Percentiles rank a stretch among this genome's conserved stretches.
Conservation (phyloP, 441 rosid genomes). For the Sinapis alba region DNA sequence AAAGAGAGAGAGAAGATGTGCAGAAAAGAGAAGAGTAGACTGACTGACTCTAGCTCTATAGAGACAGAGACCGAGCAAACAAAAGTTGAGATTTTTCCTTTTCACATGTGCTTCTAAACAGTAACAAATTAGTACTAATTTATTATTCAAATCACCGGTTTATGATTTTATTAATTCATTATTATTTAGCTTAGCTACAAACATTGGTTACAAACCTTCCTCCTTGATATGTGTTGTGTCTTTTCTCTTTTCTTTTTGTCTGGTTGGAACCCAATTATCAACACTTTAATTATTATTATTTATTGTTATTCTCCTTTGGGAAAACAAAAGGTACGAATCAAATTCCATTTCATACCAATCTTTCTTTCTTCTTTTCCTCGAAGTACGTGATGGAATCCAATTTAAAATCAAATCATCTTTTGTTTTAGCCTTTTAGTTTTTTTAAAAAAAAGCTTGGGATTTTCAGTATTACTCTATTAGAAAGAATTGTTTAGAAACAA, state of each 20-base stretch:
- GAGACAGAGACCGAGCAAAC: conserved; percentile 11
- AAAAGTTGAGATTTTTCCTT: conserved; percentile 14
- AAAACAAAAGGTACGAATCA: conserved; percentile 36
- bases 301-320: conserved; percentile 1
- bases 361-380: conserved; percentile 25
- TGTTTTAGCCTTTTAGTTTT: background rate
- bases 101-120: conserved; percentile 34
- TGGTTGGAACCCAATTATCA: conserved; percentile 33
- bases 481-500: background rate
- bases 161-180: background rate
- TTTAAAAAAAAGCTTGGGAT: background rate
- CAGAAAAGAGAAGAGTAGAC: conserved; percentile 24
- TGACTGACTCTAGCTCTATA: background rate
- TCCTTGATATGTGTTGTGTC: conserved; percentile 33
- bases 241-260: conserved; percentile 35
- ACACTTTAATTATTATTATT: background rate
- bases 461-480: too few relatives aligned
- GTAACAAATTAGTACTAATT: background rate
- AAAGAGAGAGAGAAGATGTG: conserved; percentile 25
- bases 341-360: conserved; percentile 22
- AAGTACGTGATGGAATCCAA: conserved; percentile 13
- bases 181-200: background rate
- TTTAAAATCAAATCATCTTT: background rate
- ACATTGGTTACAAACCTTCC: conserved; percentile 18
- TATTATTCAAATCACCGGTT: conserved; percentile 17